These are phyloP conservation scores for Rosellinia necatrix DNA, from an alignment of 2,329 filamentous ascomycete species.

Conservation along the genomic window DNA sequence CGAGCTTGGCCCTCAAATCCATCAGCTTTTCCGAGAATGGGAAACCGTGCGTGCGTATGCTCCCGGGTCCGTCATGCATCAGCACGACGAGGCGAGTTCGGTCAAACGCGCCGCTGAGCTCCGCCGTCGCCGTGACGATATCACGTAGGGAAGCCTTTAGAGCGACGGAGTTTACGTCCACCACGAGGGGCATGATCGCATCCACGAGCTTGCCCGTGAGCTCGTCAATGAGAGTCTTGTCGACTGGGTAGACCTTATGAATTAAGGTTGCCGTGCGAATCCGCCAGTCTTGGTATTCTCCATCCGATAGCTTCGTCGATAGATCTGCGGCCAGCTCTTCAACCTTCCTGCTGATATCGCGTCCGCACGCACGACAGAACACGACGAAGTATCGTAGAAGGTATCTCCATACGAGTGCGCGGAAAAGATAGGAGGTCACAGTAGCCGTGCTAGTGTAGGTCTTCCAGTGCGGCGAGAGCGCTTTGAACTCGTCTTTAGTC, in stretches of 20 bases:
- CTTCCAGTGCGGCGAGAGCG: conserved; percentile 37
- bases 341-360: conserved; percentile 27
- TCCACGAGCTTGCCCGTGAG: conserved; percentile 28
- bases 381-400: conserved; percentile 33
- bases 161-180: conserved; percentile 6
- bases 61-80: conserved; percentile 36
- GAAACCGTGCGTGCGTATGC: conserved; percentile 34
- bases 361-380: conserved; percentile 34
- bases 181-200: conserved; percentile 28
- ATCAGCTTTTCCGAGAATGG: conserved; percentile 28
- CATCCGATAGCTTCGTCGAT: conserved; percentile 18
- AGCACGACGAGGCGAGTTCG: conserved; percentile 30
- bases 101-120: conserved; percentile 31
- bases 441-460: conserved; percentile 31
- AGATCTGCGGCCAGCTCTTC: conserved; percentile 23
- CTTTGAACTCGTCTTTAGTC: conserved; percentile 29
- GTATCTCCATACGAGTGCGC: conserved; percentile 40
- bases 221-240: conserved; percentile 26
- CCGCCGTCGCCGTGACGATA: conserved; percentile 31
- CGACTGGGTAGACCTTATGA: conserved; percentile 25
- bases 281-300: conserved; percentile 32
- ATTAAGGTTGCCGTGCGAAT: conserved; percentile 33
- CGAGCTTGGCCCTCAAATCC: conserved; percentile 31
- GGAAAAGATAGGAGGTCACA: conserved; percentile 35
- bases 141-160: conserved; percentile 24